Base-by-base conservation (phyloP, 495 filamentous ascomycete genomes). In the Penicillium psychrofluorescens region DNA sequence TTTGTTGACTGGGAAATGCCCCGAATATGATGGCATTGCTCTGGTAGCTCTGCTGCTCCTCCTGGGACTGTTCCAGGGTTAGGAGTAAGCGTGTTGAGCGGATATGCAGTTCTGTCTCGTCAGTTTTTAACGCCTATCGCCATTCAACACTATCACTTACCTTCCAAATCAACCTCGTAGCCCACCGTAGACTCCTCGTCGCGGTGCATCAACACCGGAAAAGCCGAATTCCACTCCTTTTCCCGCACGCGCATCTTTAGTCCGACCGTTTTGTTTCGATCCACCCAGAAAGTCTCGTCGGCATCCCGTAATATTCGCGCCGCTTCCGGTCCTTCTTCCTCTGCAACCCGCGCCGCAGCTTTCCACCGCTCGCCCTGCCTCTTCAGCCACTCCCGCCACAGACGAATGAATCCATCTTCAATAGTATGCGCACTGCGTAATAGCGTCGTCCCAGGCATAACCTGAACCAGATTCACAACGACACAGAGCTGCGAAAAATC, bases 341-440 rank as follows among this genome's bases (percentile, higher is more conserved):
- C 11, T 12, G 35, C 42, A 33, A 41, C 39, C 43, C 43, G 44
- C 34, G 50, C 16, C 11, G 41, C 13, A 9, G 30, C 49, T 48
- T 40, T 41, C 42, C 30, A 46, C 49, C 40, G 41, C 14, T 48
- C 39, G n/a, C 51, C 49, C 31, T 57, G 66, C 41, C 65, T 66
- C n/a, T 71, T 65, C 38, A 91, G 62, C 86, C 86, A 90, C 31
- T 77, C 66, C 29, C 83, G 71, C 67, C 76, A 88, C 32, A 89
- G 64, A 8, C 86, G 72, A 31, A 84, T 62, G 13, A 85, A 64
- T 8, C 77, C 78, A 41, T 89, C 81, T 40, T 74, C 68, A 12
- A 89, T 59, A 35, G 75, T 80, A 39, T 80, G 71, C 38, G 78
- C 76, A 52, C 75, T 78, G 35, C 75, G 56, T 48, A 86, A 12